These are phyloP conservation scores for Cinchona pubescens DNA, from an alignment of 257 asterid genomes.

Conservation along the genomic window DNA sequence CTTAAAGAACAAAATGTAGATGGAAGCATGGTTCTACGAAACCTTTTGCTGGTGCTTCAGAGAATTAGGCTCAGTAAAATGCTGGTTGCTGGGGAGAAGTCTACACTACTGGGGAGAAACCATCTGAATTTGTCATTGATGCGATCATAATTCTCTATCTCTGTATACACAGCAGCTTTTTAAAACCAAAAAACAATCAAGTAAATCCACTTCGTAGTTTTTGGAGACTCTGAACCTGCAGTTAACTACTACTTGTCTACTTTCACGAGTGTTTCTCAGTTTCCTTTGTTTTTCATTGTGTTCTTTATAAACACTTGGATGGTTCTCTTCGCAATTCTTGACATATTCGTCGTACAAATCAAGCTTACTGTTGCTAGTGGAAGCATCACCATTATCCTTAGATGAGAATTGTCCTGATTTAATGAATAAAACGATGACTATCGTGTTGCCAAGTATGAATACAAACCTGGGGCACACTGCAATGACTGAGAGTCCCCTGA, in stretches of 20 bases:
- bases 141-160: too few relatives aligned
- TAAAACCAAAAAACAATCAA: too few relatives aligned
- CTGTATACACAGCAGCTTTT: too few relatives aligned
- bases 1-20: constrained; percentile 28
- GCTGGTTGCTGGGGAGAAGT: too few relatives aligned
- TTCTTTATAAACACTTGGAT: constrained; percentile 12
- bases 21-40: neutral
- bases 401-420: constrained; percentile 42
- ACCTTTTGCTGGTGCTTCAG: too few relatives aligned
- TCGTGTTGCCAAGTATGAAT: constrained; percentile 65
- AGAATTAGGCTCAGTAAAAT: too few relatives aligned
- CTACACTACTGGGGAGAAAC: too few relatives aligned
- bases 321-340: constrained; percentile 35
- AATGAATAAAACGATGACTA: constrained; percentile 51
- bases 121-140: too few relatives aligned
- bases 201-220: too few relatives aligned
- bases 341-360: constrained; percentile 57
- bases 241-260: constrained; percentile 6
- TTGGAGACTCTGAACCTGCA: too few relatives aligned
- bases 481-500: constrained; percentile 42
- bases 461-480: constrained; percentile 56
- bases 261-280: neutral
- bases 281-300: constrained; percentile 19
- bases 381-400: constrained; percentile 14
- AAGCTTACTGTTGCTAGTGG: constrained; percentile 1